These are phyloP conservation scores for Trametes pubescens DNA, from an alignment of 1,284 basidiomycete species.

Conservation along the genomic window DNA sequence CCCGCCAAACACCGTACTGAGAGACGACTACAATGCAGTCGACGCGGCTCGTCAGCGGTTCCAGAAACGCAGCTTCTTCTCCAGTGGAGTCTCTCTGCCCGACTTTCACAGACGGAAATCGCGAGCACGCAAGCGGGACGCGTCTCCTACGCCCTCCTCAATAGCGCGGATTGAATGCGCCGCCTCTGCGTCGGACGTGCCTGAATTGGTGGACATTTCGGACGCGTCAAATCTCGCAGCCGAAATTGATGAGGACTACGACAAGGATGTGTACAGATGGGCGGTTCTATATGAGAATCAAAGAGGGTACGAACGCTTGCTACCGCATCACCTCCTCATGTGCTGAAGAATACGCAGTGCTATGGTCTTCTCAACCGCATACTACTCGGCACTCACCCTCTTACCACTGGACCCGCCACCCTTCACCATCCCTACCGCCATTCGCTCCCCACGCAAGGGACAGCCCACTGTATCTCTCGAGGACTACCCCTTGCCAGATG, in stretches of 20 bases:
- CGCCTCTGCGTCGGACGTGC: conserved; percentile 1
- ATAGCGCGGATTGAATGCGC: conserved; percentile 6
- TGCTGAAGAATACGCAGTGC: conserved; percentile 49
- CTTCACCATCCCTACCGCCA: conserved; percentile 67
- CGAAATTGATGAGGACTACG: conserved; percentile 42
- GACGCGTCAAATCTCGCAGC: conserved; percentile 14
- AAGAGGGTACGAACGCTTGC: conserved; percentile 59
- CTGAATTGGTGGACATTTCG: conserved; percentile 18
- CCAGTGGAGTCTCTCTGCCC: conserved; percentile 26
- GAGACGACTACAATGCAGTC: conserved; percentile 49
- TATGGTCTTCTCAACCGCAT: conserved; percentile 75
- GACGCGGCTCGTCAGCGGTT: conserved; percentile 56
- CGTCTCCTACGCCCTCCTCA: conserved; percentile 10
- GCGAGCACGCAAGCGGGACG: conserved; percentile 11
- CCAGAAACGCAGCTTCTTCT: conserved; percentile 24
- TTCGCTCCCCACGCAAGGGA: conserved; percentile 44
- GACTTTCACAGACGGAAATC: conserved; percentile 18
- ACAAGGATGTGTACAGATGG: conserved; percentile 72
- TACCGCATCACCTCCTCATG: conserved; percentile 5
- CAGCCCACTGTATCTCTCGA: conserved; percentile 63
- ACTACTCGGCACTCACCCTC: conserved; percentile 75
- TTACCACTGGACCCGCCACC: conserved; percentile 79
- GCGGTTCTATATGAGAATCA: conserved; percentile 82
- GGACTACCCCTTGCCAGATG: conserved; percentile 81
- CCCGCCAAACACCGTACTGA: conserved; percentile 40